Conservation (phyloP, 192 early-diverging fungal genomes). For the Coemansia sp. region DNA sequence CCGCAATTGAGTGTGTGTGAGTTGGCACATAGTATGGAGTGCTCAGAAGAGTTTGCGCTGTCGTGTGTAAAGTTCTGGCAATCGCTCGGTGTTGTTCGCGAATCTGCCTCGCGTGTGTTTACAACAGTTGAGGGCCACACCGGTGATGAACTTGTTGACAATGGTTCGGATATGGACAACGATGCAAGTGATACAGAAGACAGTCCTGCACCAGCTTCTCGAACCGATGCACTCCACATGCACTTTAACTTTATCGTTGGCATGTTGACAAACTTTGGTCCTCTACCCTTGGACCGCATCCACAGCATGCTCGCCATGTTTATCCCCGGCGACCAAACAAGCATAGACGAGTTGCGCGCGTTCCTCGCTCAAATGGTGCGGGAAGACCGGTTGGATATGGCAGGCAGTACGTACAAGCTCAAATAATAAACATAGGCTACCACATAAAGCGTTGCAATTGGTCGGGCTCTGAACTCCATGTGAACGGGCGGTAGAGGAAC, state of each 20-base stretch:
- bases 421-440: constrained; percentile 49
- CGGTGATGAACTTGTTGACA: neutral
- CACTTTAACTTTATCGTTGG: constrained; percentile 58
- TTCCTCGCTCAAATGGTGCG: constrained; percentile 55
- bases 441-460: constrained; percentile 89
- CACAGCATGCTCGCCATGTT: constrained; percentile 58
- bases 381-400: constrained; percentile 52
- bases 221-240: constrained; percentile 48
- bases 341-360: constrained; percentile 37
- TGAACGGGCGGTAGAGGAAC: constrained; percentile 77
- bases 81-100: constrained; percentile 43
- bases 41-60: constrained; percentile 20
- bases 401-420: constrained; percentile 51
- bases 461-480: constrained; percentile 69
- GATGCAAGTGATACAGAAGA: constrained; percentile 3
- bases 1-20: constrained; percentile 8
- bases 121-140: constrained; percentile 18
- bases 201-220: neutral
- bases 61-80: constrained; percentile 40
- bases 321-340: constrained; percentile 45
- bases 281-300: constrained; percentile 57
- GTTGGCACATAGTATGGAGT: constrained; percentile 22
- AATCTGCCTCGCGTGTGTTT: constrained; percentile 13
- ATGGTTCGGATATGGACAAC: neutral
- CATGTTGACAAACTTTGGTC: constrained; percentile 61